Conservation (phyloP, 1,139 yeast genomes). For the Candida pseudoviswanathii region DNA sequence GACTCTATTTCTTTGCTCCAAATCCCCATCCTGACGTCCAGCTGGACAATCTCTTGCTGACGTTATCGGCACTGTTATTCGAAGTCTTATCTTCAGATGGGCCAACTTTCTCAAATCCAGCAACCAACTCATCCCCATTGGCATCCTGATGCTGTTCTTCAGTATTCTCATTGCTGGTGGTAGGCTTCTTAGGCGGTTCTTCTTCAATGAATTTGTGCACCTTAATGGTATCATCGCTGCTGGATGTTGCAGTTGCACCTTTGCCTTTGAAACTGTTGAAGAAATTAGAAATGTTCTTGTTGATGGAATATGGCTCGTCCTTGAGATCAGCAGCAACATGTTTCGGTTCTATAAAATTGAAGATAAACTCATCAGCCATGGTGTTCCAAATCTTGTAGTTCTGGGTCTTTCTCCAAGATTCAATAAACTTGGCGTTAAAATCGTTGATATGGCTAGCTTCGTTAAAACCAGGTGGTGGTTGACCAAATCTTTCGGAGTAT, state of each 20-base stretch:
- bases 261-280: conserved; percentile 28
- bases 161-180: conserved; percentile 11
- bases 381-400: conserved; percentile 72
- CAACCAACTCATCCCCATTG: conserved; percentile 13
- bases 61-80: conserved; percentile 3
- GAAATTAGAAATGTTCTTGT: conserved; percentile 26
- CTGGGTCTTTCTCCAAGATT: conserved; percentile 64
- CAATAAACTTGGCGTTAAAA: conserved; percentile 61
- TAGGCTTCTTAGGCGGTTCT: conserved; percentile 6
- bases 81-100: conserved; percentile 5
- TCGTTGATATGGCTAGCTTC: conserved; percentile 29
- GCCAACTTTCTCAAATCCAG: conserved; percentile 16
- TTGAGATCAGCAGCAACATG: conserved; percentile 50
- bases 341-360: conserved; percentile 81
- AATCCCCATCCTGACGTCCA: conserved; percentile 22
- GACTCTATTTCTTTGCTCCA: conserved; percentile 15
- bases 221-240: conserved; percentile 13
- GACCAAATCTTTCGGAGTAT: conserved; percentile 49
- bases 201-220: conserved; percentile 22
- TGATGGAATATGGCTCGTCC: conserved; percentile 17
- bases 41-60: conserved; percentile 9
- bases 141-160: conserved; percentile 13
- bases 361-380: conserved; percentile 83
- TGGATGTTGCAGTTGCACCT: conserved; percentile 6
- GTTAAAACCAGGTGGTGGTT: conserved; percentile 49